Evolutionary conservation across 331 rosid species (phyloP).

Genomic region (Acacia pycnantha): DNA sequence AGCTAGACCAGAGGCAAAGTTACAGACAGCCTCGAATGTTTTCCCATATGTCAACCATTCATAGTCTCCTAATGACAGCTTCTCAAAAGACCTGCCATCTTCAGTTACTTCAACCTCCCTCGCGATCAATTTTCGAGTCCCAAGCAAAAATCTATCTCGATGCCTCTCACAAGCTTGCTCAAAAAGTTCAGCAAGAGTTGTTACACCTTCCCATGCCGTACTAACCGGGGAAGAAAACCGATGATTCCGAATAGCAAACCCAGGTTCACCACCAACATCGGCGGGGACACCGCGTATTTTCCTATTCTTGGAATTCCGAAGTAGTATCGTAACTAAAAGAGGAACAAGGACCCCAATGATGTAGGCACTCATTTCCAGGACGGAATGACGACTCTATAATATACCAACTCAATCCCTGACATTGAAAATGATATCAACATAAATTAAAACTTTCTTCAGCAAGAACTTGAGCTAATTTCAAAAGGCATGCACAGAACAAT

Average conservation of each 20-base stretch:
- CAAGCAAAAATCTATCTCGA: conserved; percentile 52
- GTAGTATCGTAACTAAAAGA: conserved; percentile 50
- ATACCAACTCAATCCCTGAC: conserved; percentile 13
- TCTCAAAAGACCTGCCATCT: conserved; percentile 84
- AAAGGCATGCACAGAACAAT: background rate
- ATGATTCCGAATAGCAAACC: conserved; percentile 55
- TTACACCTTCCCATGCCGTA: conserved; percentile 77
- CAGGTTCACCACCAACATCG: conserved; percentile 58
- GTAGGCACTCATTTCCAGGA: conserved; percentile 60
- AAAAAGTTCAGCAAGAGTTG: conserved; percentile 82
- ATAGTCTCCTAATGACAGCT: conserved; percentile 79
- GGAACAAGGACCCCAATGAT: conserved; percentile 67
- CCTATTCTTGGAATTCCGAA: conserved; percentile 48
- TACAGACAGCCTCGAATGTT: conserved; percentile 60
- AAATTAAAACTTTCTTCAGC: background rate
- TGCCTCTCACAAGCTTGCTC: conserved; percentile 61
- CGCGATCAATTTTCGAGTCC: conserved; percentile 61
- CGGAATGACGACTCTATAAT: background rate
- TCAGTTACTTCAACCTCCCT: conserved; percentile 56
- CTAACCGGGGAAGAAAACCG: conserved; percentile 51
- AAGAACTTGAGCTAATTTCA: background rate
- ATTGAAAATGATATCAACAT: background rate
- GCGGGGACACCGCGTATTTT: conserved; percentile 62
- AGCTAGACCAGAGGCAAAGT: conserved; percentile 75
- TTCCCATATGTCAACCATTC: conserved; percentile 71